A percentile compares a stretch with the other conserved stretches of the same genome.
These are phyloP conservation scores for Flaveria sonorensis DNA, from an alignment of 129 eudicot species.

Conservation along the genomic window DNA sequence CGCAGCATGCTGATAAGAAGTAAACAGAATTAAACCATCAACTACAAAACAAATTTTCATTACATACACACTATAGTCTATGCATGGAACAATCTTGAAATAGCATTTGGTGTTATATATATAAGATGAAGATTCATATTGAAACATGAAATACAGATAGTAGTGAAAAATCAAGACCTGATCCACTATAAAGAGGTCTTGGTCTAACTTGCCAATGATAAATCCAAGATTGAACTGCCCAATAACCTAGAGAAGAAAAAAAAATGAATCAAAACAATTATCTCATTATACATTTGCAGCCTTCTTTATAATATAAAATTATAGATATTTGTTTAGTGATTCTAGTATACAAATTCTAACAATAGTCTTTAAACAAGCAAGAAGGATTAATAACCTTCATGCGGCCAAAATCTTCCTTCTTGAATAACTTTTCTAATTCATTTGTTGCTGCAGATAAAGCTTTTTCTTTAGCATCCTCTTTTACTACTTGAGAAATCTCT, in stretches of 20 bases:
- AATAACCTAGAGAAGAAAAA: constrained; percentile 49
- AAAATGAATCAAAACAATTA: neutral
- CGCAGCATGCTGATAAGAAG: constrained; percentile 88
- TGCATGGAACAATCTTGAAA: constrained; percentile 17
- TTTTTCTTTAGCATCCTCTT: constrained; percentile 67
- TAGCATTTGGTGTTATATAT: constrained; percentile 4
- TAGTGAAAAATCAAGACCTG: constrained; percentile 54
- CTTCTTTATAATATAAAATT: neutral
- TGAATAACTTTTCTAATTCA: constrained; percentile 86
- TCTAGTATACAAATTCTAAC: neutral
- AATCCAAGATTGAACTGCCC: constrained; percentile 98
- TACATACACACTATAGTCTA: constrained; percentile 21
- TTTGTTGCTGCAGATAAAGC: constrained; percentile 90
- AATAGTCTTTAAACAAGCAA: constrained; percentile 11
- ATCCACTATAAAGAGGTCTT: constrained; percentile 91
- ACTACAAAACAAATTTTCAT: neutral
- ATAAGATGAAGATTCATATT: neutral
- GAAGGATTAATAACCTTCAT: constrained; percentile 67
- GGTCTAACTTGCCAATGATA: constrained; percentile 84
- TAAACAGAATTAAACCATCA: constrained; percentile 19
- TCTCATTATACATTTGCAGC: constrained; percentile 20
- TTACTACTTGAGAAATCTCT: constrained; percentile 58
- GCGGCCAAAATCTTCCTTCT: constrained; percentile 72
- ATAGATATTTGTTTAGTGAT: no score
- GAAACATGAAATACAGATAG: constrained; percentile 6